Base-by-base conservation (phyloP, 2,329 filamentous ascomycete species). In the Cryphonectria nitschkei region DNA sequence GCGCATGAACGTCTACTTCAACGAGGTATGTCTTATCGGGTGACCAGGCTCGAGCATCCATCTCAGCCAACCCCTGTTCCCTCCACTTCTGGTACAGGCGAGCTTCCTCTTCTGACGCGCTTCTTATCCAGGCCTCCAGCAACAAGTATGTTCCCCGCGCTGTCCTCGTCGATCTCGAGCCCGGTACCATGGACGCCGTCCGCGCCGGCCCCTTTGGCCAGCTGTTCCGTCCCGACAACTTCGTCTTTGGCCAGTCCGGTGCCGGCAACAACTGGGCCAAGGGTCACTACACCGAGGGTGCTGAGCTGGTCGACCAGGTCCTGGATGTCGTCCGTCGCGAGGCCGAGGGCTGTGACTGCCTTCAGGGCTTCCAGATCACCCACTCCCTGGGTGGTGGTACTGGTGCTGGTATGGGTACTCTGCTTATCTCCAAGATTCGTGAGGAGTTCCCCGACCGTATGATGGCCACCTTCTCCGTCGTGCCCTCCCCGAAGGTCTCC, bases 201-300 rank as follows among this genome's bases (percentile, higher is more conserved):
- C 95, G 95, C 83, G 93, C 95, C 79, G 95, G 96, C 84, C 96
- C 96, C 77, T 98, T 98, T 83, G 96, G 96, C 79, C 93, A 98
- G 88, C 94, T 99, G 78, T 98, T 99, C 94, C 95, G 96, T 76
- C 96, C 96, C 82, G 96, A 99, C 88, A 99, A 98, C 92, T 98
- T 98, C 86, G 94, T 98, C 82, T 98, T 98, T 85, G 96, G 96
- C 79, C 96, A 98, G 88, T 98, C 96, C 79, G 95, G 96, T 90
- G 96, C 96, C 84, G 96, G 96, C 87, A 99, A 99, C 94, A 98
- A 98, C 92, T 99, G 96, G 96, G 96, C 96, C 85, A 99, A 98
- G 92, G 96, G 96, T 87, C 96, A 99, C 85, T 99, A 99, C 90
- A 99, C 96, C 76, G 96, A 99, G 88, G 96, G 96, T 90, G 96